Base-by-base conservation (phyloP, 768 basidiomycete genomes). In the Tylopilus sp. region DNA sequence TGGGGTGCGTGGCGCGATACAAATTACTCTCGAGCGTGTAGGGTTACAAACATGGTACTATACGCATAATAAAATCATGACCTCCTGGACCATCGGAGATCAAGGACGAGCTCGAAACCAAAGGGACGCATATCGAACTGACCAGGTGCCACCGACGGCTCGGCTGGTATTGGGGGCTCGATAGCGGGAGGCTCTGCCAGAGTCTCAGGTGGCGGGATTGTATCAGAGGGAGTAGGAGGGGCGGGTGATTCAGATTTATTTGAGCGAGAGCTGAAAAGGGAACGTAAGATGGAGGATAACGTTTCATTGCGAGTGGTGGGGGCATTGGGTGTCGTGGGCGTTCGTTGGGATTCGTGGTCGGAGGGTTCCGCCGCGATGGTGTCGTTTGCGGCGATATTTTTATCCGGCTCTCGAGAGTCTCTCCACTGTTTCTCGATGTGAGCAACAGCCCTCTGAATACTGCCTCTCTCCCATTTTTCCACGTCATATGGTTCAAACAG, bases 401-500 rank as follows among this genome's bases (percentile, higher is more conserved):
- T 30, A 10, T 51, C 43, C 17, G 44, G 51, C 65, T 75, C 53
- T 73, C 51, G 45, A 25, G 56, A 60, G 26, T 55, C 55, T 28
- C 64, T 65, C 58, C 63, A 60, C 47, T 68, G 59, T 42, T 53
- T 60, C 55, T 76, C 71, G 47, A 78, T 65, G 40, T 67, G 66
- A 34, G 64, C 66, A 55, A 71, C 69, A 30, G 74, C 63, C 44
- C 74, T 76, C 52, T 79, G 71, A 14, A 92, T 76, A 60, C 86
- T 89, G 52, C 78, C 67, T 56, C 71, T 68, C 64, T 92, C 90
- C 90, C 90, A 93, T 43, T 76, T 76, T 29, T 86, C 81, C 43
- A 85, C 74, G 57, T 92, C 86, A 70, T 84, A 91, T 8, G 89
- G 86, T 56, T 87, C 83, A 60, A 92, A 93, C 54, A 90, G 73